Conservation (phyloP, 2,329 filamentous ascomycete species). For the Paracamarosporium sp. region DNA sequence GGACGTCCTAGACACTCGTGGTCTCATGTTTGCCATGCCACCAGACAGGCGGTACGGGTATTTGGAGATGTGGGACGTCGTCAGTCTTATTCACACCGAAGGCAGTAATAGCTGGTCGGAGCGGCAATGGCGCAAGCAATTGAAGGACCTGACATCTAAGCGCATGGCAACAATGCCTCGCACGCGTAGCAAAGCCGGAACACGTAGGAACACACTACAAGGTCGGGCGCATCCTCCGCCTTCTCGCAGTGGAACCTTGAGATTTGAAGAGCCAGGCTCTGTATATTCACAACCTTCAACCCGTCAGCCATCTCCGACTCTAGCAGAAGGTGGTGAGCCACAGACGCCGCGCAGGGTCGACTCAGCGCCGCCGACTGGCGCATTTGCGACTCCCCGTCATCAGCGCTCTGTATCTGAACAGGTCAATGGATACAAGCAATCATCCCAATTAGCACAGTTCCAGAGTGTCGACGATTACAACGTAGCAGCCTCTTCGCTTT, state of each 20-base stretch:
- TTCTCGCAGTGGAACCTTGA: conserved; percentile 39
- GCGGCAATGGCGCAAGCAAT: conserved; percentile 83
- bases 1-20: conserved; percentile 83
- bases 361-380: conserved; percentile 47
- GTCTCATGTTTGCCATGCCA: conserved; percentile 98
- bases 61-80: conserved; percentile 85
- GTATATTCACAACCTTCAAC: conserved; percentile 54
- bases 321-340: conserved; percentile 31
- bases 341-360: conserved; percentile 49
- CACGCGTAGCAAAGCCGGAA: conserved; percentile 44
- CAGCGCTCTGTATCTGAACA: conserved; percentile 58
- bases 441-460: conserved; percentile 49
- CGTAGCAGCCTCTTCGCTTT: conserved; percentile 44
- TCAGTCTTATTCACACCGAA: conserved; percentile 76
- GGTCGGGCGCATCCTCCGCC: conserved; percentile 49
- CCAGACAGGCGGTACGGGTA: conserved; percentile 88
- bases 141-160: conserved; percentile 86
- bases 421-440: conserved; percentile 51
- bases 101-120: conserved; percentile 82
- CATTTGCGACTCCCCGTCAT: conserved; percentile 45
- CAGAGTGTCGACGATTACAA: conserved; percentile 39
- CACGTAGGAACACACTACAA: conserved; percentile 51
- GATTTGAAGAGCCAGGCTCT: conserved; percentile 53
- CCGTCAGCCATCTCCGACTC: conserved; percentile 51
- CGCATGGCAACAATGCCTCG: conserved; percentile 66